These are phyloP conservation scores for Patellaria atrata DNA, from an alignment of 495 filamentous ascomycete species.

Conservation along the genomic window DNA sequence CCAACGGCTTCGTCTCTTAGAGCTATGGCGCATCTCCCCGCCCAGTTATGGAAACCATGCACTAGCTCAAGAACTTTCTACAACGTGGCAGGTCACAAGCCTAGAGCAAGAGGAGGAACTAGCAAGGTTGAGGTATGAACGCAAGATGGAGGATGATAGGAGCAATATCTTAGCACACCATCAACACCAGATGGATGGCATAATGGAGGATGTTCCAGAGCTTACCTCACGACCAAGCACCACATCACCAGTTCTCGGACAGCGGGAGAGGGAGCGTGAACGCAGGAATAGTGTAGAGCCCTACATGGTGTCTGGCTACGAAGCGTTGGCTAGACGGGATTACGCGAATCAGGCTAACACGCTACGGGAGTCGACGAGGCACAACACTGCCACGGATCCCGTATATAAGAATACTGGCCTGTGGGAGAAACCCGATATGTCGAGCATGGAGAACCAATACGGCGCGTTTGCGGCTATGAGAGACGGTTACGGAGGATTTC, in stretches of 20 bases:
- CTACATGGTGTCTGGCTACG: constrained; percentile 23
- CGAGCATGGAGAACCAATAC: constrained; percentile 27
- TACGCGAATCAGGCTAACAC: constrained; percentile 18
- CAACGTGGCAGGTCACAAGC: constrained; percentile 22
- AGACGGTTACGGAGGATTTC: constrained; percentile 10
- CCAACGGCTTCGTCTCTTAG: constrained; percentile 27
- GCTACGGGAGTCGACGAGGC: constrained; percentile 18
- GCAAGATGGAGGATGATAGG: constrained; percentile 10
- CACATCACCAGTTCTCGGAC: no score
- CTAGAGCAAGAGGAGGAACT: constrained; percentile 26
- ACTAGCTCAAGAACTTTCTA: constrained; percentile 11
- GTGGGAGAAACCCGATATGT: constrained; percentile 15
- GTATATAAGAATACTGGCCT: constrained; percentile 14
- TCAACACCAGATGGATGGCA: constrained; percentile 12
- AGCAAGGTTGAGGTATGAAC: constrained; percentile 26
- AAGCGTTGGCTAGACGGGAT: constrained; percentile 19
- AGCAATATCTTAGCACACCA: constrained; percentile 9
- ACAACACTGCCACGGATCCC: constrained; percentile 23
- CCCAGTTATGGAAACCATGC: constrained; percentile 15
- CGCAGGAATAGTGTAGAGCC: constrained; percentile 18
- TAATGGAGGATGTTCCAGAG: constrained; percentile 8
- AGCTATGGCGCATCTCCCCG: constrained; percentile 29
- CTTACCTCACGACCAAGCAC: no score
- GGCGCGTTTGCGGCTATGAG: constrained; percentile 20
- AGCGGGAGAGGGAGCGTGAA: no score